Base-by-base conservation (phyloP, 768 basidiomycete species). In the Pisolithus orientalis region DNA sequence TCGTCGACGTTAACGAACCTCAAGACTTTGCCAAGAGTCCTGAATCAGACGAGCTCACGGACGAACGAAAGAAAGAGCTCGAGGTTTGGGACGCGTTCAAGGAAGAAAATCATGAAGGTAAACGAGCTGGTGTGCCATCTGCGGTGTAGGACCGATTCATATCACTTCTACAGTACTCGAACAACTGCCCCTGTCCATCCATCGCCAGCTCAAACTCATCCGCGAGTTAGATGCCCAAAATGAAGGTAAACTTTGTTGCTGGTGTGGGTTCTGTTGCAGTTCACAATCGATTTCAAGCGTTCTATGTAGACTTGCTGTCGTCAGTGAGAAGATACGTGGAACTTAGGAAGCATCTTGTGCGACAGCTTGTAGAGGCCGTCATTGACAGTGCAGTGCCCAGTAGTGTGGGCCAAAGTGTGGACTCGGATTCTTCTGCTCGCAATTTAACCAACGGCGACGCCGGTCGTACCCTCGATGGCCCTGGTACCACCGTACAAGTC, bases 101-200 rank as follows among this genome's bases (percentile, higher is more conserved):
- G 61, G 90, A 91, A 60, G 86, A 91, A 54, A 81, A 89, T 59
- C 83, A 82, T 64, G 90, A 90, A 78, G 80, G 90, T 85, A 32
- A 47, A 47, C 46, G 25, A 46, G 2, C 17, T 38, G 29, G n/a
- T 34, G 10, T 13, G 11, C 25, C 13, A 1, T 24, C n/a, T 11
- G 28, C 24, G 17, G 14, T 42, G 21, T 11, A 1, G 0, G 7
- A 13, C n/a, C 13, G 31, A 8, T 47, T 34, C 24, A 38, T 14
- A 34, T 25, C 17, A 25, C 37, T 25, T 21, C 43, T 40, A 29
- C 48, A 93, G 90, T 84, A 45, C 75, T 91, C 48, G 87, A 90
- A 53, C 87, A 90, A 63, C 68, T 93, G 7, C 90, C 90, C 1
- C 69, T 90, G 50, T 83, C 85, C 27, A 65, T 92, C 21, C 83